Percentiles rank a stretch among this genome's conserved stretches.
phyloP scores from a whole-genome alignment of 345 rosid genomes.

The Aethionema arabicum region DNA sequence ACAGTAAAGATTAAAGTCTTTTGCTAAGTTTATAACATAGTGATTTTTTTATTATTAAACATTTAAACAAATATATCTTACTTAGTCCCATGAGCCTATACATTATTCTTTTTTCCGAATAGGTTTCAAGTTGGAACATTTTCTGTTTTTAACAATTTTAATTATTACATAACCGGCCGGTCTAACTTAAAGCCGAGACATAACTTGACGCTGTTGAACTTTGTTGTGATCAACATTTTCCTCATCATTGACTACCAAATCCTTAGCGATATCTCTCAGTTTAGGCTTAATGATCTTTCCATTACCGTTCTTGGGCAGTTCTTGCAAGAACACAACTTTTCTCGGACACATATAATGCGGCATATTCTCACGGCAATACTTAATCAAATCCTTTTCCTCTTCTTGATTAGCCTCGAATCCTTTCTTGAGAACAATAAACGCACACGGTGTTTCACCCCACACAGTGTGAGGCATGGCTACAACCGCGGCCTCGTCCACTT shows the following conservation, averaged over 20 bases:
- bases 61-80: too few species aligned
- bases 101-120: too few species aligned
- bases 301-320: constrained; percentile 53
- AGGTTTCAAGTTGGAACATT: too few species aligned
- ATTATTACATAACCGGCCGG: too few species aligned
- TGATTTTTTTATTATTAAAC: too few species aligned
- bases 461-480: constrained; percentile 60
- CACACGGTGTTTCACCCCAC: constrained; percentile 67
- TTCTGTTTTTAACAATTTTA: too few species aligned
- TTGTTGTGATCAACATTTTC: not conserved
- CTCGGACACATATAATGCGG: constrained; percentile 56
- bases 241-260: constrained; percentile 1
- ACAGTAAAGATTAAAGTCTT: too few species aligned
- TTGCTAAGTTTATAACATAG: too few species aligned
- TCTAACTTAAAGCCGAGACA: constrained; percentile 1
- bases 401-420: constrained; percentile 18
- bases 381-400: constrained; percentile 29
- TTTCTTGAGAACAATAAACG: constrained; percentile 41
- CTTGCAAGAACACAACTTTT: constrained; percentile 43
- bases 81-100: too few species aligned
- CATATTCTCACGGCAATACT: constrained; percentile 45
- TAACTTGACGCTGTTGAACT: not conserved
- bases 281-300: constrained; percentile 54
- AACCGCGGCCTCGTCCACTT: constrained; percentile 53
- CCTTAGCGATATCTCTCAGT: constrained; percentile 47